Evolutionary conservation across 2,329 filamentous ascomycete species (phyloP).

Genomic region (Chrysosporium queenslandicum): DNA sequence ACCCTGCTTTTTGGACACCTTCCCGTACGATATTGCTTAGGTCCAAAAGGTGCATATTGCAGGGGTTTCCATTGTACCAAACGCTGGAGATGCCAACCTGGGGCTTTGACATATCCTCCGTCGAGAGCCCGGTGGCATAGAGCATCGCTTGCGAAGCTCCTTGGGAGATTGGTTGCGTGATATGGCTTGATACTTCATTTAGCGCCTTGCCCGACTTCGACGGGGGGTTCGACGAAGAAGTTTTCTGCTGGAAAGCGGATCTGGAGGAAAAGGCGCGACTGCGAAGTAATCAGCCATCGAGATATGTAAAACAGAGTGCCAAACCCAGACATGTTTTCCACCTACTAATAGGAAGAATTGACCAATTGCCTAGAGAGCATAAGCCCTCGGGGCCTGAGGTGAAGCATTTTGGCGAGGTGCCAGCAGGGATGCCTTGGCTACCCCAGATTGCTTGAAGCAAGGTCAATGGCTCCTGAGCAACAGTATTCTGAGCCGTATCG

Average conservation of each 20-base stretch:
- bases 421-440: neutral
- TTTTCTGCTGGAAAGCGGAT: conserved; percentile 3
- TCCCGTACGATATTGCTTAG: conserved; percentile 69
- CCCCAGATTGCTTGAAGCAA: neutral
- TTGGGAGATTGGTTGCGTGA: conserved; percentile 97
- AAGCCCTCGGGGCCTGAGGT: conserved; percentile 10
- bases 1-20: conserved; percentile 61
- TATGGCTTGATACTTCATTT: conserved; percentile 72
- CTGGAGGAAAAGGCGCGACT: conserved; percentile 8
- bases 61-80: conserved; percentile 96
- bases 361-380: conserved; percentile 12
- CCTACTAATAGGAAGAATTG: conserved; percentile 12
- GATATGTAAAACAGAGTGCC: neutral
- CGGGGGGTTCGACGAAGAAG: conserved; percentile 15
- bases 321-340: neutral
- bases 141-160: conserved; percentile 98
- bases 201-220: conserved; percentile 35
- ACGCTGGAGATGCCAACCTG: conserved; percentile 97
- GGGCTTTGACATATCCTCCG: conserved; percentile 86
- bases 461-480: neutral
- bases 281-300: neutral
- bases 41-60: conserved; percentile 97
- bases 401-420: conserved; percentile 13
- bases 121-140: conserved; percentile 81
- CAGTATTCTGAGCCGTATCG: no score